phyloP scores from a whole-genome alignment of 2,329 filamentous ascomycete species.

The Coniochaeta ligniaria region DNA sequence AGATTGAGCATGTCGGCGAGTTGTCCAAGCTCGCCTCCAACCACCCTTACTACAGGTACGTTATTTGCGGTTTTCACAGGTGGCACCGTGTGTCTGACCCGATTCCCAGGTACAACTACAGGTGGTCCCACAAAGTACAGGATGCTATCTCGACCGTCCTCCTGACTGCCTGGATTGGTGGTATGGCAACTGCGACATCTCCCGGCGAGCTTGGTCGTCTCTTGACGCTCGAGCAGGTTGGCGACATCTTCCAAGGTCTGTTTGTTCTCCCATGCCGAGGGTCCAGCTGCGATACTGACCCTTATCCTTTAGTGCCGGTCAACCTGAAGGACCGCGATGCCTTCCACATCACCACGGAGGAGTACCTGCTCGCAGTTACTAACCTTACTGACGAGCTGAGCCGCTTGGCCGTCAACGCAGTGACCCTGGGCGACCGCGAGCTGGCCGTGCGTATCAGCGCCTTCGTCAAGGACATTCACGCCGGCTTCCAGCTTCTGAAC shows the following conservation, averaged over 20 bases:
- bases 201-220: constrained; percentile 56
- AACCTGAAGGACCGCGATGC: constrained; percentile 84
- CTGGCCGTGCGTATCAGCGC: constrained; percentile 81
- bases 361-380: constrained; percentile 87
- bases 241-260: constrained; percentile 54
- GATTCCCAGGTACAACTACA: constrained; percentile 59
- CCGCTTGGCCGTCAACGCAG: constrained; percentile 87
- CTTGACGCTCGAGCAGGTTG: constrained; percentile 82
- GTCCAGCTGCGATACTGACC: not conserved
- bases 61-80: not conserved
- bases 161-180: constrained; percentile 70
- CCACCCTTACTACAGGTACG: constrained; percentile 91
- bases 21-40: constrained; percentile 69
- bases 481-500: constrained; percentile 94
- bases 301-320: constrained; percentile 59
- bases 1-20: constrained; percentile 63
- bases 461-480: constrained; percentile 92
- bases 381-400: constrained; percentile 84
- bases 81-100: not conserved
- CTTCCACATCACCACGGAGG: constrained; percentile 95
- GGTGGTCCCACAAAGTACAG: constrained; percentile 81
- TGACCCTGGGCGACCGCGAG: constrained; percentile 82
- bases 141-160: constrained; percentile 59
- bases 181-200: constrained; percentile 48
- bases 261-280: not conserved